Percentiles rank a stretch among this genome's conserved stretches.
Conservation (phyloP, 306 rosid species). For the Dalbergia cultrata region DNA sequence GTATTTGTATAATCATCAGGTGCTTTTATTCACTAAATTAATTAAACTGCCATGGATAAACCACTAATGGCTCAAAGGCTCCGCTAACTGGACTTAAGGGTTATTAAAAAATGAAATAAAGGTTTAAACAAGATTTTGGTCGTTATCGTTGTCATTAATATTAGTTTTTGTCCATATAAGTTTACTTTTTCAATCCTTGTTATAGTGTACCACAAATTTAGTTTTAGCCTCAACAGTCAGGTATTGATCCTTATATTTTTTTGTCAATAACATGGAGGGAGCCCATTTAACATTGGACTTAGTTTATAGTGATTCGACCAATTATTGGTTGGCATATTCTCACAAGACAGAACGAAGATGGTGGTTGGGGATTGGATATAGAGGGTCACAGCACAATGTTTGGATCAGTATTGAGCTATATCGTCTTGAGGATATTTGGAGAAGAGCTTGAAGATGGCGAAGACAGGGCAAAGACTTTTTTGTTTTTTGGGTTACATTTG, state of each 20-base stretch:
- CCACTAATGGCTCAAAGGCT: too few relatives aligned
- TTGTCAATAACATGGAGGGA: too few relatives aligned
- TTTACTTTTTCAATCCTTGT: too few relatives aligned
- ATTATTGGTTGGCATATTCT: neutral
- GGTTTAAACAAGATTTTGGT: too few relatives aligned
- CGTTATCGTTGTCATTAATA: too few relatives aligned
- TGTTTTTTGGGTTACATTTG: too few relatives aligned
- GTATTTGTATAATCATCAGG: slow-evolving; percentile 83
- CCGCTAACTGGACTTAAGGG: too few relatives aligned
- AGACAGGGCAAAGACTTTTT: slow-evolving; percentile 50
- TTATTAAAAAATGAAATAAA: too few relatives aligned
- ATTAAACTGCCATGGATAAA: neutral
- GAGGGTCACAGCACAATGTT: slow-evolving; percentile 83
- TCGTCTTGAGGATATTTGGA: slow-evolving; percentile 74
- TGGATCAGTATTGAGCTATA: slow-evolving; percentile 69
- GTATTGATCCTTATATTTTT: too few relatives aligned
- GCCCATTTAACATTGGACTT: neutral
- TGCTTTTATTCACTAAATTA: neutral
- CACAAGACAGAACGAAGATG: slow-evolving; percentile 67
- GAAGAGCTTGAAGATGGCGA: slow-evolving; percentile 53
- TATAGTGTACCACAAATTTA: too few relatives aligned
- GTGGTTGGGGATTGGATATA: slow-evolving; percentile 81
- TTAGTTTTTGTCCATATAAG: too few relatives aligned
- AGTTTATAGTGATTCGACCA: neutral
- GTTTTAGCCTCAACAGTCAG: too few relatives aligned